A percentile compares a stretch with the other conserved stretches of the same genome.
These are phyloP conservation scores for Vicia faba DNA, from an alignment of 306 rosid species.

Conservation along the genomic window DNA sequence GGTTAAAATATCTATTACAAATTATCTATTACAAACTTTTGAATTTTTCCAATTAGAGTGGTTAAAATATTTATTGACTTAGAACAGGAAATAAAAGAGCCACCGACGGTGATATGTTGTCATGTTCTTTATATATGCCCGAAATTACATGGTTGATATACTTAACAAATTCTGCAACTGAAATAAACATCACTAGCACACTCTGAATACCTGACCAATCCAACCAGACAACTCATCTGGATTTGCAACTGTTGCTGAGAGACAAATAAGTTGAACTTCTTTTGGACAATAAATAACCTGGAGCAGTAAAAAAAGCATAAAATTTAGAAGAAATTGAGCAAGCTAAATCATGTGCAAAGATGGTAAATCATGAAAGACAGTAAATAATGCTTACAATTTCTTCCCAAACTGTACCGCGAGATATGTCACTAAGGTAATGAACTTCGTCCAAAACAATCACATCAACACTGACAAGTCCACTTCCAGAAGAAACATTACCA, in stretches of 20 bases:
- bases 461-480: constrained; percentile 84
- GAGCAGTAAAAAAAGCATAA: constrained; percentile 24
- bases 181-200: constrained; percentile 27
- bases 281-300: constrained; percentile 92
- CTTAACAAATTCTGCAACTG: constrained; percentile 13
- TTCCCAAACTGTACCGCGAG: constrained; percentile 97
- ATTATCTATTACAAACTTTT: background rate
- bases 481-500: constrained; percentile 75
- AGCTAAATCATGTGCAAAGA: constrained; percentile 28
- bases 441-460: constrained; percentile 96
- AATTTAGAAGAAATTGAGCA: constrained; percentile 27
- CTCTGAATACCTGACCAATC: constrained; percentile 85
- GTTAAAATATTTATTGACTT: background rate
- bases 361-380: constrained; percentile 32
- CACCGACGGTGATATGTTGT: constrained; percentile 13
- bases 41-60: constrained; percentile 23
- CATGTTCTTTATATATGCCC: constrained; percentile 11
- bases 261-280: constrained; percentile 84
- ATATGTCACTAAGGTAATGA: constrained; percentile 96
- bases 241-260: constrained; percentile 90
- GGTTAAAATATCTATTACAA: constrained; percentile 8
- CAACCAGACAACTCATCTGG: constrained; percentile 98
- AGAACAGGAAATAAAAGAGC: background rate
- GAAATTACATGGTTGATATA: background rate
- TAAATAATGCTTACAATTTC: constrained; percentile 75